These are phyloP conservation scores for Eleusine coracana DNA, from an alignment of 176 grass and related monocot species.

Conservation along the genomic window DNA sequence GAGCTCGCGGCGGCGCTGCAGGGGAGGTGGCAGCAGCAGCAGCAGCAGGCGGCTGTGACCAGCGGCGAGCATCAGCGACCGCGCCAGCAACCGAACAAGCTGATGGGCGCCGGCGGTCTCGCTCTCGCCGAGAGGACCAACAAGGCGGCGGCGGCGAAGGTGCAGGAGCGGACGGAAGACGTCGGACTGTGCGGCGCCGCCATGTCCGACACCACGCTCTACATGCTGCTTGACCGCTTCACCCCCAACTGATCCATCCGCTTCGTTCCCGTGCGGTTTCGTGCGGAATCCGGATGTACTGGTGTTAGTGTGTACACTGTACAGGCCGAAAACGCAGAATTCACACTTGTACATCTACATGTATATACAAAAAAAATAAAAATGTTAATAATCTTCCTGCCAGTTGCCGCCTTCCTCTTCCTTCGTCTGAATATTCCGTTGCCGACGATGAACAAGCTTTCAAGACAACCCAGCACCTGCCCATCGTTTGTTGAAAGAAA, in stretches of 20 bases:
- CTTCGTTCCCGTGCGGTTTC: too few species aligned
- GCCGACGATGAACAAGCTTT: too few species aligned
- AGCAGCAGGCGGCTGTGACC: too few species aligned
- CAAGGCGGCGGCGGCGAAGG: not conserved
- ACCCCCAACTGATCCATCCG: conserved; percentile 42
- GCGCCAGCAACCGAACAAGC: not conserved
- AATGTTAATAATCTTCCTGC: not conserved
- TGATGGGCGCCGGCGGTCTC: not conserved
- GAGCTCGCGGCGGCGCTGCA: conserved; percentile 39
- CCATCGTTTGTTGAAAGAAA: not conserved
- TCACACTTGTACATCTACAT: not conserved
- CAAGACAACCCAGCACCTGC: too few species aligned
- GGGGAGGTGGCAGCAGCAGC: not conserved
- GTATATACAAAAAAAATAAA: too few species aligned
- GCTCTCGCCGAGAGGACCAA: not conserved
- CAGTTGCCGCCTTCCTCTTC: not conserved
- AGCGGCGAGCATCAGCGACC: not conserved
- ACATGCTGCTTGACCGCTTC: conserved; percentile 68
- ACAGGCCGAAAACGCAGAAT: not conserved
- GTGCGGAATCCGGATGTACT: not conserved
- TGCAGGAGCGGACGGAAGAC: not conserved
- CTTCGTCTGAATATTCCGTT: not conserved
- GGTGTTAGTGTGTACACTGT: not conserved
- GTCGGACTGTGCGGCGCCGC: conserved; percentile 13
- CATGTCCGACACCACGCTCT: conserved; percentile 66